Base-by-base conservation (phyloP, 2,329 filamentous ascomycete genomes). In the Colletotrichum tabaci region DNA sequence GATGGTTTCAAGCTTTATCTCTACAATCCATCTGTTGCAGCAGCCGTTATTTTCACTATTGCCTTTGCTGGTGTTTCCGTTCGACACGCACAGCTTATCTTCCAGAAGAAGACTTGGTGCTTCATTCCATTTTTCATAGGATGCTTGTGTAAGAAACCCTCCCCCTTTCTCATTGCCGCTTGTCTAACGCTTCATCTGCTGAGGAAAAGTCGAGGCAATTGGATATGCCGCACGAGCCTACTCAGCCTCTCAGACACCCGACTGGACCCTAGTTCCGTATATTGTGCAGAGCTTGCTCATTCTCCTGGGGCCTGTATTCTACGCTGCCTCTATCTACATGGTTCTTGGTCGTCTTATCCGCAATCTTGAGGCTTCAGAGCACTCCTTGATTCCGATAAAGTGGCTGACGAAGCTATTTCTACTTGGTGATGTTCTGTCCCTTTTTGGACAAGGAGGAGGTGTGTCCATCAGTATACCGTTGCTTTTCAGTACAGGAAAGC, bases 321-420 rank as follows among this genome's bases (percentile, higher is more conserved):
- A 84, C n/a, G n/a, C n/a, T n/a, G n/a, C n/a, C n/a, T n/a, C n/a
- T n/a, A n/a, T n/a, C n/a, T n/a, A n/a, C n/a, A 87, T 87, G 84
- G 80, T 82, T 12, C 81, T 87, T 6, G 83, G 83, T 15, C 80
- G 86, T 15, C 74, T 86, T 18, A 82, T 86, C 58, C 76, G 75
- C 8, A 77, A 80, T 50, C 78, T 84, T 5, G 78, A 79, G 13
- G 82, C 78, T 13, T 77, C 82, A 53, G 60, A 73, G 0, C 77
- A 78, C 67, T 80, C 80, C 2, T 57, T 82, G 38, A 76, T 84
- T 16, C 76, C 71, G 4, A 73, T 78, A 8, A 72, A 71, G 5
- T 85, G 84, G 82, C 77, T 90, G 4, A 90, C 88, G 3, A 86
- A 84, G 62, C 79, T 86, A 42, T 91, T 90, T 71, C 87, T 91